A percentile compares a stretch with the other conserved stretches of the same genome.
Conservation (phyloP, 2,329 filamentous ascomycete species). For the Cytospora piceicola region DNA sequence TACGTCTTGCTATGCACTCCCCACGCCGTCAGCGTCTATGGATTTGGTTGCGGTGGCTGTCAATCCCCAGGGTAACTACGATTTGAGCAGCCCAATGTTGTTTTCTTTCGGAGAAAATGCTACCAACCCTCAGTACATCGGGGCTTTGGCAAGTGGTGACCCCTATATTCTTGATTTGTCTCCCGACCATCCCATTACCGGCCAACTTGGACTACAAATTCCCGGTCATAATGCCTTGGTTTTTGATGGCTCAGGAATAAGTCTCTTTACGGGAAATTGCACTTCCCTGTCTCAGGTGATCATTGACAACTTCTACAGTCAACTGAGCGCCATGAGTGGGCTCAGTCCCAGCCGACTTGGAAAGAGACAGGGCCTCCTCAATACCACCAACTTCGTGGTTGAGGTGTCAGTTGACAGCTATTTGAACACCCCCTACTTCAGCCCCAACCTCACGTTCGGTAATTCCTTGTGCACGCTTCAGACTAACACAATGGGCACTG, state of each 20-base stretch:
- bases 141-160: conserved; percentile 31
- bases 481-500: conserved; percentile 11
- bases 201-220: conserved; percentile 31
- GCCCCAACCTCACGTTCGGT: conserved; percentile 32
- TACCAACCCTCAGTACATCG: conserved; percentile 34
- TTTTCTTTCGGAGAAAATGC: conserved; percentile 35
- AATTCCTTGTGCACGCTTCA: conserved; percentile 31
- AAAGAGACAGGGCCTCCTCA: conserved; percentile 21
- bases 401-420: conserved; percentile 30
- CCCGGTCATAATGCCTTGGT: conserved; percentile 32
- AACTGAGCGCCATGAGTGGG: conserved; percentile 29
- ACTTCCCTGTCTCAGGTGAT: conserved; percentile 30
- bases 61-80: conserved; percentile 22
- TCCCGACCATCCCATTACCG: conserved; percentile 29
- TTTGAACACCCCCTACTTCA: conserved; percentile 25
- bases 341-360: not conserved
- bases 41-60: conserved; percentile 32
- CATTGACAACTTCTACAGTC: conserved; percentile 33
- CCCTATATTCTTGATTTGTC: conserved; percentile 33
- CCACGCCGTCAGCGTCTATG: conserved; percentile 31
- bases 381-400: conserved; percentile 33
- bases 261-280: conserved; percentile 33
- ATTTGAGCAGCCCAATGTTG: conserved; percentile 30
- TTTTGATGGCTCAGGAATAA: conserved; percentile 34
- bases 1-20: conserved; percentile 34